A percentile compares a stretch with the other conserved stretches of the same genome.
Evolutionary conservation across 2,329 filamentous ascomycete species (phyloP).

Genomic region (Aquanectria penicillioides): DNA sequence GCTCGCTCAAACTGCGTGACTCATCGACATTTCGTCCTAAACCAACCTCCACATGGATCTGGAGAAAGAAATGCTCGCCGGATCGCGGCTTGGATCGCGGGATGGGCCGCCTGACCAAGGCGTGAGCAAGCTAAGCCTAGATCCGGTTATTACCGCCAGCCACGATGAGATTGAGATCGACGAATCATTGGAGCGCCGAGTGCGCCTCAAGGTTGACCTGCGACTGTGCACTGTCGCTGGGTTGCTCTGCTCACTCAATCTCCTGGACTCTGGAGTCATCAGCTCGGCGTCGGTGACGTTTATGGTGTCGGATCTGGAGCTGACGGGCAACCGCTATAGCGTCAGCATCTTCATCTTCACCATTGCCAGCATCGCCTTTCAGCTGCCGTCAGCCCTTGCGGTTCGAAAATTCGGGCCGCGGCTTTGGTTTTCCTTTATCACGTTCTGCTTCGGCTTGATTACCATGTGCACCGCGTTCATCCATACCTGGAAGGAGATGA

Average conservation of each 20-base stretch:
- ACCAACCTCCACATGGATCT: too few species aligned
- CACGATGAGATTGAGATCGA: background rate
- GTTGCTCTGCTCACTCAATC: conserved; percentile 12
- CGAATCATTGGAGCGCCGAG: background rate
- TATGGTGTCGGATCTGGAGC: conserved; percentile 6
- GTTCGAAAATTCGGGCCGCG: conserved; percentile 3
- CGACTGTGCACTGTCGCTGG: conserved; percentile 7
- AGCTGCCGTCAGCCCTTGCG: conserved; percentile 1
- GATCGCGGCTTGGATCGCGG: too few species aligned
- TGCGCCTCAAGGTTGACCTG: conserved; percentile 10
- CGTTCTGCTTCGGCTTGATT: conserved; percentile 1
- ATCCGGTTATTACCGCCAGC: too few species aligned
- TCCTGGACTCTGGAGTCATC: conserved; percentile 13
- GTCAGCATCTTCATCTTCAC: conserved; percentile 20
- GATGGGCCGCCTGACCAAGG: too few species aligned
- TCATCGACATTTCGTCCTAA: too few species aligned
- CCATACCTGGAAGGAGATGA: conserved; percentile 11
- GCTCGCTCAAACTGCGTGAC: too few species aligned
- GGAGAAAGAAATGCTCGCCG: too few species aligned
- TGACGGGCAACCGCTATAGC: conserved; percentile 12
- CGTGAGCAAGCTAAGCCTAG: too few species aligned
- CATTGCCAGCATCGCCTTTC: conserved; percentile 11
- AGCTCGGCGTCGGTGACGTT: conserved; percentile 11
- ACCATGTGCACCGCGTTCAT: conserved; percentile 19
- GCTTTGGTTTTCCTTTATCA: conserved; percentile 4